Evolutionary conservation across 257 asterid genomes (phyloP).

Genomic region (Linderniella brevidens): DNA sequence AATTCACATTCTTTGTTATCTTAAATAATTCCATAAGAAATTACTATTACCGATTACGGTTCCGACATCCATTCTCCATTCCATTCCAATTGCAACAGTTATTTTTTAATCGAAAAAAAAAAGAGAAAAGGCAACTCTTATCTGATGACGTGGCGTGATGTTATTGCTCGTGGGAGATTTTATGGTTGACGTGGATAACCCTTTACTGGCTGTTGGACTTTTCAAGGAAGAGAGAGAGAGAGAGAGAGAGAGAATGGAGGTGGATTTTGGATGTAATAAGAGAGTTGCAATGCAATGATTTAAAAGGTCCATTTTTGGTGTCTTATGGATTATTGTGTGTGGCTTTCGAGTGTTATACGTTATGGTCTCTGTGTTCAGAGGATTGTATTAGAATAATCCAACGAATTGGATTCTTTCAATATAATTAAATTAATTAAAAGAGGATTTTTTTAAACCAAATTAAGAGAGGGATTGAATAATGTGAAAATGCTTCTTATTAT

Average conservation of each 20-base stretch:
- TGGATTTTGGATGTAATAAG: constrained; percentile 16
- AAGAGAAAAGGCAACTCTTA: constrained; percentile 28
- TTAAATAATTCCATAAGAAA: too few relatives aligned
- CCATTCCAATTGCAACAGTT: constrained; percentile 16
- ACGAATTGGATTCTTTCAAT: too few relatives aligned
- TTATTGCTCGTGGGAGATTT: constrained; percentile 24
- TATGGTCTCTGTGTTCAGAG: constrained; percentile 28
- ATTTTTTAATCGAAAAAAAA: constrained; percentile 12
- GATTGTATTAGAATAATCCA: constrained; percentile 9
- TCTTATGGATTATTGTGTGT: constrained; percentile 28
- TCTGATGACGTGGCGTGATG: constrained; percentile 21
- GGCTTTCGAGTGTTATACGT: constrained; percentile 51
- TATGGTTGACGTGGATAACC: constrained; percentile 28
- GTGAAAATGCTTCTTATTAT: too few relatives aligned
- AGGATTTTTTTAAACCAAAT: too few relatives aligned
- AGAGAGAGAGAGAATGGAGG: constrained; percentile 6
- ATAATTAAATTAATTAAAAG: too few relatives aligned
- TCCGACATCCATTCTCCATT: constrained; percentile 2
- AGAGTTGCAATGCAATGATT: constrained; percentile 30
- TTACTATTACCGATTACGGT: too few relatives aligned
- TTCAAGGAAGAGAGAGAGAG: constrained; percentile 20
- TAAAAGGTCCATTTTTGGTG: constrained; percentile 20
- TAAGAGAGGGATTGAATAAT: too few relatives aligned
- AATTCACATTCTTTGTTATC: too few relatives aligned
- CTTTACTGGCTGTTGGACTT: constrained; percentile 43